phyloP scores from a whole-genome alignment of 345 rosid species.

The Excoecaria cochinchinensis region DNA sequence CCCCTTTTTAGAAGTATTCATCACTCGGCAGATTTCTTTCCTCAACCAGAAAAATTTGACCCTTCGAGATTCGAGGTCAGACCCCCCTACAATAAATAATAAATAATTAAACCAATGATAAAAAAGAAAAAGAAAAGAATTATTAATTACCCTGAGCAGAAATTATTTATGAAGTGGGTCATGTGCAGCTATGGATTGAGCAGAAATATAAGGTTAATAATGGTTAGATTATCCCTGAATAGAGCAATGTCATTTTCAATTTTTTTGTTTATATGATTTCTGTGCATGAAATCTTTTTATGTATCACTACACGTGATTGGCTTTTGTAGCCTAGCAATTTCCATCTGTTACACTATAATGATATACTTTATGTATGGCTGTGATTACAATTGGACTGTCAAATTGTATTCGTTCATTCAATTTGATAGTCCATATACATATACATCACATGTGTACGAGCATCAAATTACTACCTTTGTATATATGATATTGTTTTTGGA shows the following conservation, averaged over 20 bases:
- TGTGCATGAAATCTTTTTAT: conserved; percentile 8
- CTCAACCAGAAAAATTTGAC: conserved; percentile 75
- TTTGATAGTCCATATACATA: too few species aligned
- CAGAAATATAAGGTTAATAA: conserved; percentile 34
- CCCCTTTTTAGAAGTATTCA: conserved; percentile 91
- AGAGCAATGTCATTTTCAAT: conserved; percentile 25
- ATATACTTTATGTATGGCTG: too few species aligned
- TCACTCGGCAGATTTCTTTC: conserved; percentile 66
- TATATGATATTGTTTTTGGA: not conserved
- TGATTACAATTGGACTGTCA: too few species aligned
- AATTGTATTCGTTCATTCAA: too few species aligned
- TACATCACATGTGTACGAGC: too few species aligned
- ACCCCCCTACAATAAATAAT: too few species aligned
- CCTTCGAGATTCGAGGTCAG: conserved; percentile 87
- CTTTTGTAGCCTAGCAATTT: conserved; percentile 38
- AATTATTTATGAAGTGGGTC: conserved; percentile 23
- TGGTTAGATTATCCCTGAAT: conserved; percentile 4
- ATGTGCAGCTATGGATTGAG: conserved; percentile 17
- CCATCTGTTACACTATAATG: conserved; percentile 11
- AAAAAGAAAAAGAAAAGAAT: too few species aligned
- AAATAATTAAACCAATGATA: too few species aligned
- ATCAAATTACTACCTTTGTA: too few species aligned
- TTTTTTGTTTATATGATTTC: conserved; percentile 17
- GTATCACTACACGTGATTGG: conserved; percentile 41
- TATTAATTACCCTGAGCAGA: not conserved